Evolutionary conservation across 116 monocot genomes (phyloP).

Genomic region (Zostera marina): DNA sequence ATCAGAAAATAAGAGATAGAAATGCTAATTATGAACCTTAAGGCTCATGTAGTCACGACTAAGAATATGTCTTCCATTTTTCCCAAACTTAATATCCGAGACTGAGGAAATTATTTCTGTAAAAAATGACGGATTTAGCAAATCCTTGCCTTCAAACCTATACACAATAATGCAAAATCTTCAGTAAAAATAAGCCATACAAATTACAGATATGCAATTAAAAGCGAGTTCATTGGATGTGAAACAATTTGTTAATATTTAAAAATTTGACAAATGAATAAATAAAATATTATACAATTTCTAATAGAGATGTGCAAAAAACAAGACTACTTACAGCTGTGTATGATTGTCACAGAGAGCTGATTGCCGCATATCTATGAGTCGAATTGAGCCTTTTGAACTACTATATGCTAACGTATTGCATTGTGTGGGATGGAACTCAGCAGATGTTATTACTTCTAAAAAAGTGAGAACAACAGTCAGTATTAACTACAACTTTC

Average conservation of each 20-base stretch:
- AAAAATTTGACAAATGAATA: not conserved
- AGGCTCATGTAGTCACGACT: constrained; percentile 91
- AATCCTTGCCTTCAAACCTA: constrained; percentile 75
- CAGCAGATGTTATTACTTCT: constrained; percentile 91
- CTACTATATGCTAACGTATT: constrained; percentile 90
- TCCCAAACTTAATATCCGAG: constrained; percentile 78
- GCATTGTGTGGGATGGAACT: constrained; percentile 69
- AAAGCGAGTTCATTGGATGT: not conserved
- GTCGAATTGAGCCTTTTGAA: constrained; percentile 65
- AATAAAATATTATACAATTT: no score
- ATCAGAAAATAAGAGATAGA: not conserved
- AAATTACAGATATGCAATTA: not conserved
- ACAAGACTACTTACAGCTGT: constrained; percentile 3
- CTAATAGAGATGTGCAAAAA: not conserved
- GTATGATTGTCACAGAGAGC: constrained; percentile 14
- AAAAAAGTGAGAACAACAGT: constrained; percentile 9
- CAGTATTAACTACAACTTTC: no score
- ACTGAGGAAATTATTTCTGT: constrained; percentile 86
- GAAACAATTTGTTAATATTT: not conserved
- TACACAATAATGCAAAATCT: not conserved
- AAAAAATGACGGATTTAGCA: constrained; percentile 69
- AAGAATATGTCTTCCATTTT: constrained; percentile 70
- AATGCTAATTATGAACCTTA: constrained; percentile 28
- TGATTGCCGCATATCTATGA: constrained; percentile 13
- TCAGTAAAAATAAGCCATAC: not conserved